A percentile compares a stretch with the other conserved stretches of the same genome.
Conservation (phyloP, 225 moss, liverwort and hornwort species). For the Straminergon stramineum region DNA sequence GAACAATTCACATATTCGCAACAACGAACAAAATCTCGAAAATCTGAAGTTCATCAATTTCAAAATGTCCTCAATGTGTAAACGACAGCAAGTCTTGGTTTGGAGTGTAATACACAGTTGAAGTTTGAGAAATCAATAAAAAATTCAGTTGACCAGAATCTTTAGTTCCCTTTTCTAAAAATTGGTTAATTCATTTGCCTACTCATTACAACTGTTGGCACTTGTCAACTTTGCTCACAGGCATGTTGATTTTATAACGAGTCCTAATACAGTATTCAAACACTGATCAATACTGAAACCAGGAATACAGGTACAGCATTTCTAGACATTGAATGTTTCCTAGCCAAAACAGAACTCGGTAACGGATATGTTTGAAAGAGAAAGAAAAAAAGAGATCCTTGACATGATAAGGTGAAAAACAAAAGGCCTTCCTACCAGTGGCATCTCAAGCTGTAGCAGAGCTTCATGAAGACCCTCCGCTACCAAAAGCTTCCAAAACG, state of each 20-base stretch:
- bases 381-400: not conserved
- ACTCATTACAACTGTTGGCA: not conserved
- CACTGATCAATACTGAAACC: not conserved
- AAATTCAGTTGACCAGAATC: not conserved
- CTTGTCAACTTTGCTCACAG: not conserved
- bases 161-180: not conserved
- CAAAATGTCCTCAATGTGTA: not conserved
- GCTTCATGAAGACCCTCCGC: slow-evolving; percentile 76
- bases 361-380: not conserved
- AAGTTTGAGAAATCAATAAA: not conserved
- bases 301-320: not conserved
- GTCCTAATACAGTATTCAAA: not conserved
- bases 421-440: slow-evolving; percentile 42
- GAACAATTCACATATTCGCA: not conserved
- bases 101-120: not conserved
- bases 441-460: slow-evolving; percentile 82
- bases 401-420: not conserved
- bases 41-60: not conserved
- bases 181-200: not conserved
- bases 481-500: slow-evolving; percentile 83
- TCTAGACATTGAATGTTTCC: not conserved
- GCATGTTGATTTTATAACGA: not conserved
- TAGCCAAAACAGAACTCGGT: not conserved
- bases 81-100: not conserved
- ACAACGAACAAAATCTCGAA: not conserved